Conservation (phyloP, 345 rosid genomes). For the Sisymbrium altissimum region DNA sequence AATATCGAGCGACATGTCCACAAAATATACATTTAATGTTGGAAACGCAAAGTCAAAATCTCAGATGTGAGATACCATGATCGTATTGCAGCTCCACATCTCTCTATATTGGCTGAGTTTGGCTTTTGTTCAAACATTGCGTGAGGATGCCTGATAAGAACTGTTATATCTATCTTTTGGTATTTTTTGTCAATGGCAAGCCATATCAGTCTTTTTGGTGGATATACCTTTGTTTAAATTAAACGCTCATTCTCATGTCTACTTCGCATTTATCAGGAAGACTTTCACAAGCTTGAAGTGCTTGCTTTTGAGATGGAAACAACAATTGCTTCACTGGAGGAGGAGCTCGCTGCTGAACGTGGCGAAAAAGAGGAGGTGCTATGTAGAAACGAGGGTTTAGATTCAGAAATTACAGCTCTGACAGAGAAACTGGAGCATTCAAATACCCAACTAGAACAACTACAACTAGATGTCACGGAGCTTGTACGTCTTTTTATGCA, state of each 20-base stretch:
- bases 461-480: conserved; percentile 50
- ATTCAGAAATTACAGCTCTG: conserved; percentile 51
- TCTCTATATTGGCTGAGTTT: neutral
- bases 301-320: conserved; percentile 93
- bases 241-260: neutral
- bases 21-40: neutral
- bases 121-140: neutral
- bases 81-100: neutral
- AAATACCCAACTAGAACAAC: conserved; percentile 43
- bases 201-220: conserved; percentile 12
- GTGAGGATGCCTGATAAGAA: conserved; percentile 4
- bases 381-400: conserved; percentile 47
- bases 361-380: conserved; percentile 55
- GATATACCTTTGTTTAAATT: conserved; percentile 1
- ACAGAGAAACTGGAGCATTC: conserved; percentile 44
- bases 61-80: neutral
- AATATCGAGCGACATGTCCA: neutral
- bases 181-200: neutral
- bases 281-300: conserved; percentile 66
- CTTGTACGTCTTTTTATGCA: conserved; percentile 47
- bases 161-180: neutral
- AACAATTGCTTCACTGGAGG: conserved; percentile 80
- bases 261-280: conserved; percentile 55
- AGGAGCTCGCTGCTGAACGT: conserved; percentile 52
- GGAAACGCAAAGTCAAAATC: neutral